Conservation (phyloP, 805 yeast genomes). For the Candida ponderosae region DNA sequence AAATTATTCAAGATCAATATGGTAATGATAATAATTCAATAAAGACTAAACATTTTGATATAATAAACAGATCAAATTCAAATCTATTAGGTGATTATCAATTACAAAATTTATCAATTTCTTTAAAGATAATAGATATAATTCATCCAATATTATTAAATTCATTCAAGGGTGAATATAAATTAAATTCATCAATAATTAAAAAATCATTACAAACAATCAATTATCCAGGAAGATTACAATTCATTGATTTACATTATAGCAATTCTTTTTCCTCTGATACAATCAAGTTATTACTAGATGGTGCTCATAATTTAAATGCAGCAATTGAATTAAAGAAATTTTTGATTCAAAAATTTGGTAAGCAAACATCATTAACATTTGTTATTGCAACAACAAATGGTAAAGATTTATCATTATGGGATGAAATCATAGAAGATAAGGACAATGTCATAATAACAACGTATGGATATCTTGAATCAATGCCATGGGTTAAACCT, state of each 20-base stretch:
- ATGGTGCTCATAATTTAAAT: slow-evolving; percentile 89
- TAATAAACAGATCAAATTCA: slow-evolving; percentile 23
- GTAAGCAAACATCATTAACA: slow-evolving; percentile 15
- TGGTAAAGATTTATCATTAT: slow-evolving; percentile 57
- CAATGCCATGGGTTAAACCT: slow-evolving; percentile 90
- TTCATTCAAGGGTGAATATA: slow-evolving; percentile 9
- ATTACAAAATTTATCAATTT: slow-evolving; percentile 56
- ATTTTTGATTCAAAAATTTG: slow-evolving; percentile 31
- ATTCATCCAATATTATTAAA: slow-evolving; percentile 18
- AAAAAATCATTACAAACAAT: slow-evolving; percentile 46
- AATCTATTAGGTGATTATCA: slow-evolving; percentile 75
- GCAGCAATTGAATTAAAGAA: slow-evolving; percentile 70
- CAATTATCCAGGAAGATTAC: slow-evolving; percentile 86
- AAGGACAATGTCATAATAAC: slow-evolving; percentile 57
- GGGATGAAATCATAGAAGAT: slow-evolving; percentile 39
- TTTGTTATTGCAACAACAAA: slow-evolving; percentile 71
- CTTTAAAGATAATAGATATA: slow-evolving; percentile 47
- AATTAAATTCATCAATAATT: slow-evolving; percentile 27
- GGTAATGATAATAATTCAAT: slow-evolving; percentile 22
- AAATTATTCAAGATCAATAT: slow-evolving; percentile 7
- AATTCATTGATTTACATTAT: slow-evolving; percentile 30
- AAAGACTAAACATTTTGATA: slow-evolving; percentile 15
- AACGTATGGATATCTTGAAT: slow-evolving; percentile 60
- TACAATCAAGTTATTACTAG: slow-evolving; percentile 41
- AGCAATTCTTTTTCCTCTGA: slow-evolving; percentile 12